Conservation (phyloP, 768 basidiomycete genomes). For the Nidularia pulvinata region DNA sequence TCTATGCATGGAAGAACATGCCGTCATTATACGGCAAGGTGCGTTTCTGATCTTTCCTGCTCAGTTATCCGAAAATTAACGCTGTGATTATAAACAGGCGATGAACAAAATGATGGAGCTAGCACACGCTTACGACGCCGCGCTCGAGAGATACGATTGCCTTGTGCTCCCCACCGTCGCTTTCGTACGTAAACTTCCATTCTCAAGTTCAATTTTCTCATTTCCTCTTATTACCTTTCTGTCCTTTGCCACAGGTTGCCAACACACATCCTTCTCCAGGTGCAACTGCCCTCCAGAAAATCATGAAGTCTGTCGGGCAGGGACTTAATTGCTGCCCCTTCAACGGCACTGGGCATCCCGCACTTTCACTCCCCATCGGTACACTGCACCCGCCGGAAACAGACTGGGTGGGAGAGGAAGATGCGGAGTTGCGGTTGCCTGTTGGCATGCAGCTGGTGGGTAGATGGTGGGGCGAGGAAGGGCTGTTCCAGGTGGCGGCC, state of each 20-base stretch:
- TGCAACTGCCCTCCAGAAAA: conserved; percentile 21
- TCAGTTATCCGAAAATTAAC: neutral
- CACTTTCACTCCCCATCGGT: conserved; percentile 39
- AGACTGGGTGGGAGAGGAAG: conserved; percentile 12
- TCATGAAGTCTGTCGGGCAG: conserved; percentile 20
- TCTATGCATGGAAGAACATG: conserved; percentile 14
- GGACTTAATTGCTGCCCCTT: conserved; percentile 23
- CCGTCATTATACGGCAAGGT: conserved; percentile 14
- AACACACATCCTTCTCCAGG: conserved; percentile 12
- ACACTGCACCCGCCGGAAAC: conserved; percentile 29
- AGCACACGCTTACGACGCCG: conserved; percentile 11
- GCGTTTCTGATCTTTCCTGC: neutral
- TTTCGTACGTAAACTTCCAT: conserved; percentile 7
- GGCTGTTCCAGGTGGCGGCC: conserved; percentile 16
- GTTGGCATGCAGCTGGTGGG: conserved; percentile 44
- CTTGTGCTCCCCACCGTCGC: conserved; percentile 16
- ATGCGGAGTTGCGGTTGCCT: conserved; percentile 31
- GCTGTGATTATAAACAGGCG: conserved; percentile 3
- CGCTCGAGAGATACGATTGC: conserved; percentile 10
- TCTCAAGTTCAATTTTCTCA: no score
- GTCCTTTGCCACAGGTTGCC: conserved; percentile 8
- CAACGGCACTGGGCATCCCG: conserved; percentile 37
- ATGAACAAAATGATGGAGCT: conserved; percentile 17
- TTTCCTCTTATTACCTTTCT: neutral
- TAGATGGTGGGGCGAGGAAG: conserved; percentile 36